Evolutionary conservation across 768 basidiomycete species (phyloP).

Genomic region (Calvatia gigantea): DNA sequence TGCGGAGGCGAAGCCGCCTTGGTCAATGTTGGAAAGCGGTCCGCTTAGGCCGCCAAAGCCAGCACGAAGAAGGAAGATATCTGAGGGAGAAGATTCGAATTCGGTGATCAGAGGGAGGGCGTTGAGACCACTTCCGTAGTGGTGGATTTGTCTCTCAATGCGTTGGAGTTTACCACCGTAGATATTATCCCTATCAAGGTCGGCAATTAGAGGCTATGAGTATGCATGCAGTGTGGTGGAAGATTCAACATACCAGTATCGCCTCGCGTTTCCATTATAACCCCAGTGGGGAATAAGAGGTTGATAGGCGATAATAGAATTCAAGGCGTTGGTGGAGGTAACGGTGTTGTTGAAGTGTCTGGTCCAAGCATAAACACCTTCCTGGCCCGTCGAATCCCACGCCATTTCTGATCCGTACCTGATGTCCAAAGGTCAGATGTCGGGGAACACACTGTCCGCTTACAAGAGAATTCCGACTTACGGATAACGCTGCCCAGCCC

Average conservation of each 20-base stretch:
- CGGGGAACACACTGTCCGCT: background rate
- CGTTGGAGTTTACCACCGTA: constrained; percentile 53
- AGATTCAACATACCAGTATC: constrained; percentile 43
- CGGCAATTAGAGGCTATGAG: background rate
- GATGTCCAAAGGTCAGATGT: constrained; percentile 5
- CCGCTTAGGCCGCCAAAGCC: constrained; percentile 52
- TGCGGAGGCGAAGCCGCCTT: constrained; percentile 55
- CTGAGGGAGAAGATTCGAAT: constrained; percentile 42
- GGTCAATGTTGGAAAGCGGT: constrained; percentile 52
- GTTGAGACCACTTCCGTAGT: constrained; percentile 56
- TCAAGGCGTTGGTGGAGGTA: constrained; percentile 48
- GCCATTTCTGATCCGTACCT: constrained; percentile 62
- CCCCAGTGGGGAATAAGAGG: constrained; percentile 59
- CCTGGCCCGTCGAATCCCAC: constrained; percentile 55
- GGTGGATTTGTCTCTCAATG: constrained; percentile 56
- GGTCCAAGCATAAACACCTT: constrained; percentile 53
- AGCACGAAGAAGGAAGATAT: constrained; percentile 48
- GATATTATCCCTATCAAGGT: constrained; percentile 44
- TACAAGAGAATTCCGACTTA: constrained; percentile 23
- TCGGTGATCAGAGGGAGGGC: constrained; percentile 49
- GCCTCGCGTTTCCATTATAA: constrained; percentile 55
- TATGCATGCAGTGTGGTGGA: background rate
- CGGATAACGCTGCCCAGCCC: constrained; percentile 51
- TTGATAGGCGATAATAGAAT: constrained; percentile 55
- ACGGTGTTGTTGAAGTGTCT: constrained; percentile 50